phyloP scores from a whole-genome alignment of 257 asterid species.

The Plantago elongata region DNA sequence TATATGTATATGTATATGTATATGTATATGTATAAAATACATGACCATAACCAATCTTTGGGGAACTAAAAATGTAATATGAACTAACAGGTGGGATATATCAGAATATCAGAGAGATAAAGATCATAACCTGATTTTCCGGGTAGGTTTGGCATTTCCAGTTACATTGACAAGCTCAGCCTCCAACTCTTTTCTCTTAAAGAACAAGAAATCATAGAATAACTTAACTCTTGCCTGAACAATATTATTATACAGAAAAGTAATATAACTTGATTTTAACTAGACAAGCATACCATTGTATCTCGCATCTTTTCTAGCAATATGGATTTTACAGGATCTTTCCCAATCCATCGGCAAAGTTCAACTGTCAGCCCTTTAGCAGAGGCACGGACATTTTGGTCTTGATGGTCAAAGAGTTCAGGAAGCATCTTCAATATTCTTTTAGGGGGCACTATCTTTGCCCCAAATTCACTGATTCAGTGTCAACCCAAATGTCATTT shows the following conservation, averaged over 20 bases:
- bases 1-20: no score
- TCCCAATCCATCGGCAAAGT: conserved; percentile 99
- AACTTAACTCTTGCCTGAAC: conserved; percentile 3
- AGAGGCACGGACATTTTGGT: conserved; percentile 99
- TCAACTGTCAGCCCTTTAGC: conserved; percentile 93
- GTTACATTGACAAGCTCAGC: conserved; percentile 89
- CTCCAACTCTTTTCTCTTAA: conserved; percentile 96
- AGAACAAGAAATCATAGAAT: conserved; percentile 19
- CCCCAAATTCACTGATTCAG: conserved; percentile 85
- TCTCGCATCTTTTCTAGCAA: conserved; percentile 98
- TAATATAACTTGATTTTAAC: conserved; percentile 1
- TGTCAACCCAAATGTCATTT: conserved; percentile 27
- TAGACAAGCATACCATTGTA: conserved; percentile 69
- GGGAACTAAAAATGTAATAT: background rate
- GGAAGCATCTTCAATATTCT: conserved; percentile 99
- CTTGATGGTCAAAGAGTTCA: conserved; percentile 98
- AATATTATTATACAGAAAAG: conserved; percentile 1
- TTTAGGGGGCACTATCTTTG: conserved; percentile 91
- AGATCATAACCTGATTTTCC: conserved; percentile 74
- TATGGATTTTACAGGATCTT: conserved; percentile 94
- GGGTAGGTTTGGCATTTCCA: conserved; percentile 82
- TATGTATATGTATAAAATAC: no score
- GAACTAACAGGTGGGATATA: conserved; percentile 1
- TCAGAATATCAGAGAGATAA: conserved; percentile 8
- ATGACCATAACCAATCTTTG: background rate